Percentiles rank a stretch among this genome's conserved stretches.
phyloP scores from a whole-genome alignment of 352 stramenopile species.

The Globisporangium okanoganense region DNA sequence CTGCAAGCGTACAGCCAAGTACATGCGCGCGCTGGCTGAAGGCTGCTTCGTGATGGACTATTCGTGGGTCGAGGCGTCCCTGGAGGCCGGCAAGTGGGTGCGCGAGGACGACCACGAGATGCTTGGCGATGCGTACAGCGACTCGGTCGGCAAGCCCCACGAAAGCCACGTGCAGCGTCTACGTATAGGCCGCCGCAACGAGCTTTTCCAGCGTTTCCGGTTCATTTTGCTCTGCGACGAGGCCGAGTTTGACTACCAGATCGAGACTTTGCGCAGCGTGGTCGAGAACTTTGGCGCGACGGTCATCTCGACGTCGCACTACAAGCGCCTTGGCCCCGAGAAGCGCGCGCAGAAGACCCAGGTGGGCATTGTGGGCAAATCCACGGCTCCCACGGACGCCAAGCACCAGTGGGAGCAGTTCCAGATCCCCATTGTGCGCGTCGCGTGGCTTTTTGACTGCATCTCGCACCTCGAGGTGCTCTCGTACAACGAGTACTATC shows the following conservation, averaged over 20 bases:
- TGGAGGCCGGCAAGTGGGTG: constrained; percentile 58
- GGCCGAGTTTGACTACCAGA: constrained; percentile 71
- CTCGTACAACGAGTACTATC: constrained; percentile 85
- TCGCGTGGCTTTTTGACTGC: constrained; percentile 87
- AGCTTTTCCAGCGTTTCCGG: constrained; percentile 74
- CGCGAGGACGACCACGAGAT: constrained; percentile 72
- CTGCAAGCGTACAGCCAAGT: constrained; percentile 83
- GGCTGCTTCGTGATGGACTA: constrained; percentile 74
- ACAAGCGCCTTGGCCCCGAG: constrained; percentile 18
- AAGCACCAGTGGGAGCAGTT: constrained; percentile 58
- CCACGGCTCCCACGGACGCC: constrained; percentile 45
- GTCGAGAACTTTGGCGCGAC: constrained; percentile 69
- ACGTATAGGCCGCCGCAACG: constrained; percentile 54
- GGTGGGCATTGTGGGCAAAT: constrained; percentile 75
- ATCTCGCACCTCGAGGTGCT: constrained; percentile 82
- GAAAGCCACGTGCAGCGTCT: constrained; percentile 46
- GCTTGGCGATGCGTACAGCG: constrained; percentile 75
- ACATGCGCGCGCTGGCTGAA: constrained; percentile 80
- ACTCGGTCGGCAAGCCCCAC: constrained; percentile 61
- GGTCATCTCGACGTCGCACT: constrained; percentile 31
- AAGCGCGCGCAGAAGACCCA: constrained; percentile 31
- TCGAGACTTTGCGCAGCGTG: constrained; percentile 50
- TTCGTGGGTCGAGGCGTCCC: constrained; percentile 67
- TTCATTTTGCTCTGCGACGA: constrained; percentile 72
- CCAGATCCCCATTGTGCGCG: constrained; percentile 81